These are phyloP conservation scores for Tuber melanosporum DNA, from an alignment of 495 filamentous ascomycete genomes.

Conservation along the genomic window DNA sequence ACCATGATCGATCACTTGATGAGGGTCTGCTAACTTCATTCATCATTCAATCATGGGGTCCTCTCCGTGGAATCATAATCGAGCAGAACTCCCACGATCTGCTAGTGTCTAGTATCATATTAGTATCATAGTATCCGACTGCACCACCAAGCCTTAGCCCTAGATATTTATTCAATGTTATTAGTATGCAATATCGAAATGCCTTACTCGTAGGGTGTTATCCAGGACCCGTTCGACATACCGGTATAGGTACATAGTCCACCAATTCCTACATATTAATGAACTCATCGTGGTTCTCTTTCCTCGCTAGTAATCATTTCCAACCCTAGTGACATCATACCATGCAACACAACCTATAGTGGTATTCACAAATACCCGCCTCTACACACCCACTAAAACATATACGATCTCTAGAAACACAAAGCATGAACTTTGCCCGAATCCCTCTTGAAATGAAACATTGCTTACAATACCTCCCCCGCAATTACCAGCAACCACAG, in stretches of 20 bases:
- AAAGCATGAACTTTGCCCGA: neutral
- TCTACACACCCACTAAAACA: neutral
- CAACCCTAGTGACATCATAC: neutral
- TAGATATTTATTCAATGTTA: neutral
- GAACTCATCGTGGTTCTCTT: neutral
- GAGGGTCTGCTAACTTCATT: too few species aligned
- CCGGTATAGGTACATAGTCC: neutral
- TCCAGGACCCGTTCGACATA: neutral
- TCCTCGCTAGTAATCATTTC: neutral
- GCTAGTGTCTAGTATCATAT: too few species aligned
- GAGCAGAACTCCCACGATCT: too few species aligned
- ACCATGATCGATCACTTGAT: too few species aligned
- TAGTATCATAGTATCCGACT: neutral
- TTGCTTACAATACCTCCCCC: neutral
- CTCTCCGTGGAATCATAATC: too few species aligned
- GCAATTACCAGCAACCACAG: neutral
- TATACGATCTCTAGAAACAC: neutral
- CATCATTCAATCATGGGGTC: too few species aligned
- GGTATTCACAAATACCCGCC: neutral
- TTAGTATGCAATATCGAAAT: neutral
- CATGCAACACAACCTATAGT: neutral
- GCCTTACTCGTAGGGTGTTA: neutral
- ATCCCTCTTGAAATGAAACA: neutral
- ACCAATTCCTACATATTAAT: neutral
- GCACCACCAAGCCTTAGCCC: neutral